Conservation (phyloP, 225 moss, liverwort and hornwort genomes). For the Polytrichum commune region DNA sequence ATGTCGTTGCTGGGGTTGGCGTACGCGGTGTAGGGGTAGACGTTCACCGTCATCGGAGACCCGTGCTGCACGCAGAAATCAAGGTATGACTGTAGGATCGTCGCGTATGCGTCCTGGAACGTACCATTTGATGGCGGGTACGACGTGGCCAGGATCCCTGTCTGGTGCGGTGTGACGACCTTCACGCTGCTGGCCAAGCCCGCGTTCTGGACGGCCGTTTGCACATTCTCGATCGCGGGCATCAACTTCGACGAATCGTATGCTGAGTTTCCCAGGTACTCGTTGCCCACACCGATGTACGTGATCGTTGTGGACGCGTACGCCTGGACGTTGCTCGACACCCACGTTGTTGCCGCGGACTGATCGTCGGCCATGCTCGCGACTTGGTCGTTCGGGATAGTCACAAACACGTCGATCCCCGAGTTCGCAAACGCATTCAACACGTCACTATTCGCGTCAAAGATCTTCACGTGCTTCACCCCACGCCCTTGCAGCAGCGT, state of each 20-base stretch:
- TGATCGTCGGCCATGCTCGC: constrained; percentile 6
- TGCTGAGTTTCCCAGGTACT: constrained; percentile 15
- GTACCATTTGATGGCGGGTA: constrained; percentile 60
- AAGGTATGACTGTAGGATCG: constrained; percentile 46
- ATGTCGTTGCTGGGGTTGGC: constrained; percentile 34
- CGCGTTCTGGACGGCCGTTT: constrained; percentile 47
- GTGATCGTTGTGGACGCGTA: constrained; percentile 28
- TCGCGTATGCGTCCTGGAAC: constrained; percentile 11
- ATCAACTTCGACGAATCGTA: constrained; percentile 31
- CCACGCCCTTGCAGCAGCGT: constrained; percentile 12
- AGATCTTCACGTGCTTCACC: constrained; percentile 35
- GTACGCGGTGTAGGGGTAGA: constrained; percentile 86
- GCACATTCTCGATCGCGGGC: constrained; percentile 65
- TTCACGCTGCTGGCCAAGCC: constrained; percentile 49
- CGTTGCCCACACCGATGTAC: constrained; percentile 55
- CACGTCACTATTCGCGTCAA: constrained; percentile 16
- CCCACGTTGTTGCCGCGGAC: constrained; percentile 41
- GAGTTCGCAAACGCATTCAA: constrained; percentile 33
- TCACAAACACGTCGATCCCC: constrained; percentile 20
- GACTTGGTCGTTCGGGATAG: constrained; percentile 19
- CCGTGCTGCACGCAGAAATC: constrained; percentile 16
- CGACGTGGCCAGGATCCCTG: constrained; percentile 46
- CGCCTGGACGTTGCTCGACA: constrained; percentile 46
- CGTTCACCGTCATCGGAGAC: constrained; percentile 66
- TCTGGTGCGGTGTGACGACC: constrained; percentile 59